phyloP scores from a whole-genome alignment of 352 stramenopile species.

The Thraustochytrium striatum region DNA sequence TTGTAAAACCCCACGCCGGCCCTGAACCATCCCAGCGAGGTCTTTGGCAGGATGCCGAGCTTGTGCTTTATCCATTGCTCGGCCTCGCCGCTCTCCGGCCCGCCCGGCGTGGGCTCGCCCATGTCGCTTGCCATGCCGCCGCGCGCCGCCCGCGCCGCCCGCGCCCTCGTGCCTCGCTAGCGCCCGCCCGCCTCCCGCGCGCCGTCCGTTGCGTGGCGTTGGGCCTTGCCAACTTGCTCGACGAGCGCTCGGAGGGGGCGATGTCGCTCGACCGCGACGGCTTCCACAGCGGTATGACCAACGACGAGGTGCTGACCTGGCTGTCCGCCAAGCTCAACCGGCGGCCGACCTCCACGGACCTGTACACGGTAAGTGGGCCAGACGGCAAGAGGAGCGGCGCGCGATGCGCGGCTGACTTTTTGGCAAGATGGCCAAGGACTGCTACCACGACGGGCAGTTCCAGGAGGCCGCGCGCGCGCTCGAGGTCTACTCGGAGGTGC shows the following conservation, averaged over 20 bases:
- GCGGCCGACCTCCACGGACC: slow-evolving; percentile 12
- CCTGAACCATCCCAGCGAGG: slow-evolving; percentile 40
- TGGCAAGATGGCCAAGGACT: slow-evolving; percentile 6
- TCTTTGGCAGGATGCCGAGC: slow-evolving; percentile 32
- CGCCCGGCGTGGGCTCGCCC: neutral
- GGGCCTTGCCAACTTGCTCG: too few relatives aligned
- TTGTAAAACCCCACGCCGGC: slow-evolving; percentile 45
- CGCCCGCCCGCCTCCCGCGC: neutral
- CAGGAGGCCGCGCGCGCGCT: neutral
- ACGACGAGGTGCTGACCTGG: slow-evolving; percentile 34
- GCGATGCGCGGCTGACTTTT: neutral
- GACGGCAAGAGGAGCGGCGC: neutral
- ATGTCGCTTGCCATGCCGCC: neutral
- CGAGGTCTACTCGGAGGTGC: slow-evolving; percentile 27
- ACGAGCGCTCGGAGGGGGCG: too few relatives aligned
- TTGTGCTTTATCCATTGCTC: slow-evolving; percentile 44
- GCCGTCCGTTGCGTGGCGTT: neutral
- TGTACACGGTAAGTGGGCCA: neutral
- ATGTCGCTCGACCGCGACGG: neutral
- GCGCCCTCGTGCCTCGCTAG: too few relatives aligned
- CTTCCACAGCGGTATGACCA: slow-evolving; percentile 26
- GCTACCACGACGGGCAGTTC: slow-evolving; percentile 20
- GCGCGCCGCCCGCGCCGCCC: neutral
- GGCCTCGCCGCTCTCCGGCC: neutral
- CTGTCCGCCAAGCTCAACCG: slow-evolving; percentile 39